phyloP scores from a whole-genome alignment of 352 stramenopile species.

The Globisporangium canariense region DNA sequence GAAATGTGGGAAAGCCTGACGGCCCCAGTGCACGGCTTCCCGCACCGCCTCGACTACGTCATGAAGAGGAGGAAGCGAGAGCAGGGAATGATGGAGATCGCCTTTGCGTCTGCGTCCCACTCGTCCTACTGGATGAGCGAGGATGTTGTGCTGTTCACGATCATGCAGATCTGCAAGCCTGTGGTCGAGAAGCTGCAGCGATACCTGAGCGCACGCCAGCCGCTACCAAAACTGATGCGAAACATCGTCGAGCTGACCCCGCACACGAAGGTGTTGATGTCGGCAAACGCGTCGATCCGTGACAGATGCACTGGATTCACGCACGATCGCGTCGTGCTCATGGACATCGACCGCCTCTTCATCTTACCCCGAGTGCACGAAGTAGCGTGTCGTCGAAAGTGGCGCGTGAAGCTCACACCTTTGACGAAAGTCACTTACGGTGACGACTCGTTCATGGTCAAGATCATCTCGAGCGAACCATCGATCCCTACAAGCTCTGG shows the following conservation, averaged over 20 bases:
- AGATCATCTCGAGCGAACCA: constrained; percentile 51
- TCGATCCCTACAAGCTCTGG: constrained; percentile 16
- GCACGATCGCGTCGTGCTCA: constrained; percentile 68
- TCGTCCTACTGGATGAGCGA: constrained; percentile 90
- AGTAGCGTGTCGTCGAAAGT: constrained; percentile 67
- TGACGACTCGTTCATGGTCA: constrained; percentile 81
- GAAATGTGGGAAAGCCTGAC: constrained; percentile 70
- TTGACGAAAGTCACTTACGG: constrained; percentile 59
- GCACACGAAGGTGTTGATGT: constrained; percentile 59
- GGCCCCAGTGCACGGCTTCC: constrained; percentile 68
- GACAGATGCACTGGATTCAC: constrained; percentile 77
- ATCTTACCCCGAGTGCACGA: constrained; percentile 61
- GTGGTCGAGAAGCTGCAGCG: constrained; percentile 78
- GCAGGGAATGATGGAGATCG: constrained; percentile 85
- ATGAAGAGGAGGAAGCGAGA: constrained; percentile 72
- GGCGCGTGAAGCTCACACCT: constrained; percentile 52
- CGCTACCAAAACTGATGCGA: constrained; percentile 69
- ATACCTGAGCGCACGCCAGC: constrained; percentile 74
- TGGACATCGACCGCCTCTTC: constrained; percentile 68
- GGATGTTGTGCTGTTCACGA: constrained; percentile 81
- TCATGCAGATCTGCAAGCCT: constrained; percentile 84
- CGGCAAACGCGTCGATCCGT: constrained; percentile 70
- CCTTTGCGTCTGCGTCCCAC: constrained; percentile 76
- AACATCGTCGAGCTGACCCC: constrained; percentile 80
- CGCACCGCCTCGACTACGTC: constrained; percentile 79